These are phyloP conservation scores for Sarocladium kiliense DNA, from an alignment of 2,329 filamentous ascomycete species.

Conservation along the genomic window DNA sequence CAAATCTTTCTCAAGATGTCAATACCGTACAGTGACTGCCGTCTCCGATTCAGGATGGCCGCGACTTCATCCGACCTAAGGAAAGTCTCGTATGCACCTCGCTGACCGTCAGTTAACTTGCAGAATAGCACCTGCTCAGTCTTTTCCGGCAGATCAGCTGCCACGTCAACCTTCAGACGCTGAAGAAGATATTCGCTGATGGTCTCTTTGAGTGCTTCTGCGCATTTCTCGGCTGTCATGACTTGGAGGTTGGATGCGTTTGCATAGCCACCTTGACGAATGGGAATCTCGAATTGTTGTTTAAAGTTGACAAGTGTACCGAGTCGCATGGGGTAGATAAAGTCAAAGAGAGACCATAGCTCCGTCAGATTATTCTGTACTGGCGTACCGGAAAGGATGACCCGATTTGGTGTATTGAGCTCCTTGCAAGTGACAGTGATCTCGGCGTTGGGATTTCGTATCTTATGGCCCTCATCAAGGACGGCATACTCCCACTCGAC, in stretches of 20 bases:
- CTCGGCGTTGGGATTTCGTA: conserved; percentile 90
- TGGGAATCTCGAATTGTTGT: conserved; percentile 88
- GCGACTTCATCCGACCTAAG: conserved; percentile 78
- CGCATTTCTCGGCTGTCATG: conserved; percentile 89
- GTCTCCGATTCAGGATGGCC: conserved; percentile 69
- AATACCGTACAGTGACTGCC: conserved; percentile 82
- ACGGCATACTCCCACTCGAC: conserved; percentile 91
- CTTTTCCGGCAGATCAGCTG: conserved; percentile 89
- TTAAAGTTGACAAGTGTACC: conserved; percentile 89
- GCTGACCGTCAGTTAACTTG: conserved; percentile 74
- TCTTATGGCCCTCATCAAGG: conserved; percentile 96
- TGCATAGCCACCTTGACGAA: conserved; percentile 87
- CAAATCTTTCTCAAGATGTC: conserved; percentile 93
- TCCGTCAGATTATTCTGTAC: conserved; percentile 97
- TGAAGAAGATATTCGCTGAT: conserved; percentile 93
- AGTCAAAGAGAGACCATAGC: conserved; percentile 96
- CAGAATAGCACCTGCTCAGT: conserved; percentile 95
- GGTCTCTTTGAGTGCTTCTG: conserved; percentile 86
- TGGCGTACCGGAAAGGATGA: conserved; percentile 93
- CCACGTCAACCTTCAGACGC: conserved; percentile 88
- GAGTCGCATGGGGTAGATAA: conserved; percentile 92
- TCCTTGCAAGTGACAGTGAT: conserved; percentile 97
- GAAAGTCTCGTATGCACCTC: conserved; percentile 75
- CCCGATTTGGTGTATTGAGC: conserved; percentile 78
- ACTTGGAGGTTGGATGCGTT: conserved; percentile 93